Base-by-base conservation (phyloP, 2,329 filamentous ascomycete genomes). In the Aspergillus jensenii region DNA sequence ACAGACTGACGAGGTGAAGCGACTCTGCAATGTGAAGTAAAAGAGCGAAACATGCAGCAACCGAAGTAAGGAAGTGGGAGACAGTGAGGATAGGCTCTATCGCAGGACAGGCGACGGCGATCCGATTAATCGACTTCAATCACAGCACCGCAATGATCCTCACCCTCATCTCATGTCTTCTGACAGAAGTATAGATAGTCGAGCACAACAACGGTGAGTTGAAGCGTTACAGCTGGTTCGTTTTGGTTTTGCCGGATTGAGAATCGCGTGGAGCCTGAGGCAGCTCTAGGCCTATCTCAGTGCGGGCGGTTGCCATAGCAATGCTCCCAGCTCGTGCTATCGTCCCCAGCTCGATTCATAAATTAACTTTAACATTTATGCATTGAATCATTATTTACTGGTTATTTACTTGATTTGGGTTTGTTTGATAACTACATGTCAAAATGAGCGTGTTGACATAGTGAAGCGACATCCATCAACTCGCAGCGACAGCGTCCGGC, bases 251-350 rank as follows among this genome's bases (percentile, higher is more conserved):
- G 27, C 66, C 67, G 41, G 41, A 64, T 66, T 49, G 44, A 65
- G 67, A n/a, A 53, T 60, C n/a, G 48, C 3, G 39, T 4, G 14
- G 17, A 41, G 64, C 63, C 65, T 66, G 33, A 66, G 65, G 64
- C 62, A 52, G 55, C 33, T 25, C 46, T 37, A 39, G 55, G 41
- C 48, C 44, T 35, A 48, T 51, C 47, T 43, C 35, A 41, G 52
- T 39, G 45, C 23, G 23, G 31, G 2, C 37, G 48, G 69, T 71
- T 71, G 67, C 69, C 64, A 71, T 67, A 59, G 68, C 69, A 67
- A 71, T 70, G 25, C 21, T 27, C 14, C 14, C 35, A n/a, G 4
- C 5, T 37, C 35, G 35, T 27, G 27, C 27, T 31, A 44, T 19
- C 17, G 19, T 19, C 21, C 6, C 21, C 6, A 52, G 25, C 31